These are phyloP conservation scores for Phytophthora rubi DNA, from an alignment of 352 stramenopile species.

Conservation along the genomic window DNA sequence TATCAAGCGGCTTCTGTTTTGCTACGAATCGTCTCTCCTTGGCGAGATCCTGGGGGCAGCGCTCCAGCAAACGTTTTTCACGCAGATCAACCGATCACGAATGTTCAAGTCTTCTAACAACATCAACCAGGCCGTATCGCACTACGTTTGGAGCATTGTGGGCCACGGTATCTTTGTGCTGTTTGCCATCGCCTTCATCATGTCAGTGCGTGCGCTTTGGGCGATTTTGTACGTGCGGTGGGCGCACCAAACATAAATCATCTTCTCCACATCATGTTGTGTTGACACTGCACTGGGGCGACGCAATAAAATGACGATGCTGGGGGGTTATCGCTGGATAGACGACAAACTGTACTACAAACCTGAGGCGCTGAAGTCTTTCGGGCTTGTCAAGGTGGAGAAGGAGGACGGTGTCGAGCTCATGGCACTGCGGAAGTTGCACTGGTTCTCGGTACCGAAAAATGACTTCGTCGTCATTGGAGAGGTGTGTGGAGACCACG, in stretches of 20 bases:
- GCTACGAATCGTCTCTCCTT: slow-evolving; percentile 31
- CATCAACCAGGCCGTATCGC: neutral
- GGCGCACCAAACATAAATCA: slow-evolving; percentile 15
- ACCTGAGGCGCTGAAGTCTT: slow-evolving; percentile 18
- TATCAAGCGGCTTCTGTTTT: slow-evolving; percentile 32
- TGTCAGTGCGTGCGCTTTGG: slow-evolving; percentile 15
- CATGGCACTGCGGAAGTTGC: slow-evolving; percentile 21
- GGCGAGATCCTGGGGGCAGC: slow-evolving; percentile 22
- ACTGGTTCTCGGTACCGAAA: slow-evolving; percentile 22
- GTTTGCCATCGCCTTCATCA: slow-evolving; percentile 19
- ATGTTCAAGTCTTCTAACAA: neutral
- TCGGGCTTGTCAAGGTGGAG: slow-evolving; percentile 25
- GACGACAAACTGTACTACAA: slow-evolving; percentile 24
- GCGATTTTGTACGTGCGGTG: slow-evolving; percentile 24
- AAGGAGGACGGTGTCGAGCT: slow-evolving; percentile 12
- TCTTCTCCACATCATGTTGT: slow-evolving; percentile 14
- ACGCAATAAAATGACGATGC: slow-evolving; percentile 34
- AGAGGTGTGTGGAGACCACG: slow-evolving; percentile 4
- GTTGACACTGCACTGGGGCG: slow-evolving; percentile 27
- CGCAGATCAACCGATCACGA: slow-evolving; percentile 17
- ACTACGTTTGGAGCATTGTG: slow-evolving; percentile 36
- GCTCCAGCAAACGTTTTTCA: slow-evolving; percentile 27
- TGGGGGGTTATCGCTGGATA: slow-evolving; percentile 26
- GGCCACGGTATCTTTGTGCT: slow-evolving; percentile 30
- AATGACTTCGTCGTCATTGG: slow-evolving; percentile 24